Evolutionary conservation across 176 grass and related monocot species (phyloP).

Genomic region (sorghum (Sorghum bicolor)): Sorghum_bicolor_NCBIv3 NC_012871.2:161501-162000

Average conservation of each 20-base stretch:
- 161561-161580: not conserved
- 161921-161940: not conserved
- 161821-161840: not conserved
- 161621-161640: not conserved
- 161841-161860: not conserved
- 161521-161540: not conserved
- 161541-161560: too few species aligned
- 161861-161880: not conserved
- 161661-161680: not conserved
- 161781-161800: not conserved
- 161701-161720: not conserved
- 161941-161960: not conserved
- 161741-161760: not conserved
- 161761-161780: not conserved
- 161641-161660: not conserved
- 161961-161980: not conserved
- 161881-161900: conserved; percentile 11
- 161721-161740: not conserved
- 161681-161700: not conserved
- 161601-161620: not conserved
- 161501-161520: not conserved
- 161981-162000: not conserved
- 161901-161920: conserved; percentile 4
- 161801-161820: not conserved
- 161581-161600: not conserved